Base-by-base conservation (phyloP, 371 early-diverging fungal species). In the Mortierella sp. region DNA sequence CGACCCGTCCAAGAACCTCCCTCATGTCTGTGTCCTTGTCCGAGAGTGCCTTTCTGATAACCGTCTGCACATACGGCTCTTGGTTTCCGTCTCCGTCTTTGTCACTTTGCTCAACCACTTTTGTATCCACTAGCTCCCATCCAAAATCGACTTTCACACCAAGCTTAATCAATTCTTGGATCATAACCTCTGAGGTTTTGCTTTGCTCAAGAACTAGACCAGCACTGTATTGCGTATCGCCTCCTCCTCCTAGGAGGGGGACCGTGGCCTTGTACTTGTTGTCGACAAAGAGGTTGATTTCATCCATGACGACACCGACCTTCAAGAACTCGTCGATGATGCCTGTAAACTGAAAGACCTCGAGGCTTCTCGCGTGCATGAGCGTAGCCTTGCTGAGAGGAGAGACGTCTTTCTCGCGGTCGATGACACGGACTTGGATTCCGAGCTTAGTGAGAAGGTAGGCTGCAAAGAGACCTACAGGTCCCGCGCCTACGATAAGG, bases 41-140 rank as follows among this genome's bases (percentile, higher is more conserved):
- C 12, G 28, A 41, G 11, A 39, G 15, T 1, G 61, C 56, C 17
- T 66, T 34, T n/a, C 72, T 34, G 43, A 72, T 60, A 1, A 52
- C 61, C 6, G 72, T 65, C 42, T 72, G 66, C 11, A 72, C 72
- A 21, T 31, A 70, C 0, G 49, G 32, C 14, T 48, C 17, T 24
- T 56, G 17, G 3, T 17, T 37, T 17, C 21, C 9, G 6, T 41
- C 54, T 0, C 52, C 28, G 6, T 41, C 28, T 2, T 28, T 41
- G 0, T 34, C 43, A 1, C 37, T 50, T 0, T 34, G 50, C 43
- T 61, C 66, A 14, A 72, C 17, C 3, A 72, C 66, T 31, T 60
- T 65, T n/a, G 72, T 65, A 15, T 60, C 71, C 23, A 70, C 37
- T 23, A 75, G 39, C 32, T 75, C 76, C 76, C 76, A 75, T 21